A percentile compares a stretch with the other conserved stretches of the same genome.
Evolutionary conservation across 352 stramenopile species (phyloP).

Genomic region (Thraustochytrium sp.): DNA sequence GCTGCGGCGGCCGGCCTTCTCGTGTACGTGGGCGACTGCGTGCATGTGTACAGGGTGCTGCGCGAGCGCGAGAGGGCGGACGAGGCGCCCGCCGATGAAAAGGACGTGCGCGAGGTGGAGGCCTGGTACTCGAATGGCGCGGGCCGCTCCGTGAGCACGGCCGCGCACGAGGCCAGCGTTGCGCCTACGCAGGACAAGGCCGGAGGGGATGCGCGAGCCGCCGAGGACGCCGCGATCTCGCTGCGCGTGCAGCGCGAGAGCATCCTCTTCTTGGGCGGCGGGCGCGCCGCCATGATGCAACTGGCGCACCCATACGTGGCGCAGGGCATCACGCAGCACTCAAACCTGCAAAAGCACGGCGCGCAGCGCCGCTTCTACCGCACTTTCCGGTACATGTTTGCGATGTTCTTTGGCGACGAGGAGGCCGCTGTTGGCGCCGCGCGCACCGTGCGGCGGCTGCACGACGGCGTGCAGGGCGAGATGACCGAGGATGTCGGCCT

Average conservation of each 20-base stretch:
- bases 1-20: background rate
- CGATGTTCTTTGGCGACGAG: background rate
- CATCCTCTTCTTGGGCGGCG: background rate
- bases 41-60: background rate
- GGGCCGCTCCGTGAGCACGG: too few species aligned
- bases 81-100: background rate
- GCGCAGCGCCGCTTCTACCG: background rate
- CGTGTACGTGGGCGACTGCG: background rate
- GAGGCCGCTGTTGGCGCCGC: background rate
- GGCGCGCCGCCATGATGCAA: background rate
- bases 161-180: background rate
- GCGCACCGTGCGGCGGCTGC: background rate
- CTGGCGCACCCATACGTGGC: conserved; percentile 8
- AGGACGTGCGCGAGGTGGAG: background rate
- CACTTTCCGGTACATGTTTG: conserved; percentile 36
- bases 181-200: background rate
- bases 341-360: background rate
- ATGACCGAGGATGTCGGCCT: conserved; percentile 16
- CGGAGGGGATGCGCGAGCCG: background rate
- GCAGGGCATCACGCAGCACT: background rate
- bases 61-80: background rate
- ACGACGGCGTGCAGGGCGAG: background rate
- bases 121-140: background rate
- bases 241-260: background rate
- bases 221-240: too few species aligned